Evolutionary conservation across 192 early-diverging fungal species (phyloP), one percentile per base, ranked within the genome.

Genomic region (Backusella parvicylindrica): DNA sequence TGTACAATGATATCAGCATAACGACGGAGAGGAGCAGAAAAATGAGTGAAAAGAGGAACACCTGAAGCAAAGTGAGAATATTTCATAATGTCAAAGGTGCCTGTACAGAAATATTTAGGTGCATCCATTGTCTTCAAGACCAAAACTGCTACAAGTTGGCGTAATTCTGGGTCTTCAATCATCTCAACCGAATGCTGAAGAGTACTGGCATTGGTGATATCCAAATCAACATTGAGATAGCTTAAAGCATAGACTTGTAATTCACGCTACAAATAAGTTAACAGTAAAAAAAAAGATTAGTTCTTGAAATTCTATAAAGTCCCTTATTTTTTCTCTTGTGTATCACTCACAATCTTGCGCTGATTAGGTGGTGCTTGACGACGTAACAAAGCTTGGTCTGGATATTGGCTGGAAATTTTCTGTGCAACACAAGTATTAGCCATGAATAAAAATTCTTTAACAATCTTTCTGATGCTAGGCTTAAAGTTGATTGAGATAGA

Each of bases 61-160:
- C 96, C 95, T 68, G 98, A 84, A 47, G 97, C 95, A 74, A 97
- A 99, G 79, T 99, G 98, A 23, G 84, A 84, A 85, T 91, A 97
- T 56, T 92, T 88, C 26, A 86, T 81, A 21, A 88, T 88, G 6
- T 89, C 85, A 32, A 94, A 72, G 28, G 92, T 94, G 30, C 97
- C 98, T 6, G 95, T 95, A 81, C 96, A 98, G 74, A 98, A 97
- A 71, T 99, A 99, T 71, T 96, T 95, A n/a, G 98, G 96, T 77
- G 93, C 92, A 90, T 96, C 95, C 93, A 99, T 95, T 73, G 96
- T 95, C 76, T 97, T 93, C 18, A 86, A 86, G 36, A 83, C 91
- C 79, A 90, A 78, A 32, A 99, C 94, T 68, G 95, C 92, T 56
- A 98, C 86, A 49, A 98, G 88, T 67, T 96, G 92, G 36, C 82